Percentiles rank a stretch among this genome's conserved stretches.
Conservation (phyloP, 1,284 basidiomycete species). For the Tylopilus sp. region DNA sequence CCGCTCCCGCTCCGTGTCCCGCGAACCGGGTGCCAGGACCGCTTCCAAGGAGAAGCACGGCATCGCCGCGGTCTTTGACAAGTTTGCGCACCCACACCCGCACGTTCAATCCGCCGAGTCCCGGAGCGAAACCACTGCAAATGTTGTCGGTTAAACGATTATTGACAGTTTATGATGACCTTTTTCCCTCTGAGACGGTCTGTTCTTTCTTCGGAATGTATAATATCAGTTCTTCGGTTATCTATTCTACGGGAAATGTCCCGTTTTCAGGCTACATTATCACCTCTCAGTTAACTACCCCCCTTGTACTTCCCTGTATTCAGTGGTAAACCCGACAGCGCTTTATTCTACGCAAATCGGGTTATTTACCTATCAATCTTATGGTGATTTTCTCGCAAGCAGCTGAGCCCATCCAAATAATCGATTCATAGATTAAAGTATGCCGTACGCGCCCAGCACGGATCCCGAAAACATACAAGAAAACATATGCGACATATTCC, state of each 20-base stretch:
- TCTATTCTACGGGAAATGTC: not conserved
- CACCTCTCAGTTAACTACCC: not conserved
- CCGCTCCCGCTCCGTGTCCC: constrained; percentile 43
- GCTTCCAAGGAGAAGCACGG: constrained; percentile 33
- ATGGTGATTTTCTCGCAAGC: not conserved
- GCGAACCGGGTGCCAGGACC: constrained; percentile 30
- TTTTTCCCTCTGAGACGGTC: not conserved
- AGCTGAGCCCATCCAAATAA: not conserved
- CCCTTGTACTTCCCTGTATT: not conserved
- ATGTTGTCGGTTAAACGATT: constrained; percentile 1
- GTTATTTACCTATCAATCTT: not conserved
- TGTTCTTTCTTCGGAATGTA: not conserved
- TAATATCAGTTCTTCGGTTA: not conserved
- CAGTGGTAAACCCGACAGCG: not conserved
- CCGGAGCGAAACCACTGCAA: not conserved
- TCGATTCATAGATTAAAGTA: constrained; percentile 5
- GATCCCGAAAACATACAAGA: constrained; percentile 10
- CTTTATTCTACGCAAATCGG: not conserved
- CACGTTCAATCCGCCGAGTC: constrained; percentile 4
- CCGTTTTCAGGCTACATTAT: not conserved
- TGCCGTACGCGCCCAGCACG: constrained; percentile 11
- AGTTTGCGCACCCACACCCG: constrained; percentile 23
- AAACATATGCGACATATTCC: constrained; percentile 1
- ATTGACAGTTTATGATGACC: not conserved
- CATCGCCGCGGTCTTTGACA: constrained; percentile 31